Evolutionary conservation across 1,284 basidiomycete species (phyloP), one percentile per base, ranked within the genome.

Genomic region (Ceratobasidium sp.): DNA sequence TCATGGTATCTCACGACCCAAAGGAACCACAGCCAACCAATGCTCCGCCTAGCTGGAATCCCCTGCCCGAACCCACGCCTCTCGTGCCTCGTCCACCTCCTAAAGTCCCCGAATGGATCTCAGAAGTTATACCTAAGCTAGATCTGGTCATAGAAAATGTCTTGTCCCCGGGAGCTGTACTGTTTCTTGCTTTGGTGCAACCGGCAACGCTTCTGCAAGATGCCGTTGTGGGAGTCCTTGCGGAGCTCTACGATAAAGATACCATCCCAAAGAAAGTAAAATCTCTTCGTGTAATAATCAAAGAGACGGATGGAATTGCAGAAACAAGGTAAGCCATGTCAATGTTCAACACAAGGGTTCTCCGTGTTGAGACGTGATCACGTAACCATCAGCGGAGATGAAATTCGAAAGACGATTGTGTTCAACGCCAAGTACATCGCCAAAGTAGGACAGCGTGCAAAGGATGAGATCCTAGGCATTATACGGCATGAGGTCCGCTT

Each of bases 1-100:
- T 16, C n/a, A 64, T 64, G 60, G 60, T 64, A 13, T 64, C 60
- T 5, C 60, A 64, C 29, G 60, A 64, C 53, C 60, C 60, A 36
- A 64, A 53, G n/a, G 49, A n/a, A 46, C 60, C 60, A 1, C n/a
- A 64, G 39, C 60, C 60, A n/a, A 64, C 60, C 16, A 64, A 64
- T n/a, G 25, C 44, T 25, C 60, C 60, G 25, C 60, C 60, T 2
- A 41, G 33, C 33, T 11, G 11, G 33, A 36, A 4, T 36, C 11
- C 27, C 8, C 23, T 36, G n/a, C 27, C 50, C 39, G 21, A 50
- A n/a, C 23, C 50, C 11, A 21, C 36, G 6, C 50, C 60, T 25
- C 16, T 64, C 9, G 60, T 39, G 13, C 60, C 60, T 14, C 60
- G 39, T 3, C 60, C 60, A 14, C 60, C 60, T 7, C 7, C 33